Evolutionary conservation across 306 rosid genomes (phyloP), one percentile per base, ranked within the genome.

Genomic region (Trifolium subterraneum): DNA sequence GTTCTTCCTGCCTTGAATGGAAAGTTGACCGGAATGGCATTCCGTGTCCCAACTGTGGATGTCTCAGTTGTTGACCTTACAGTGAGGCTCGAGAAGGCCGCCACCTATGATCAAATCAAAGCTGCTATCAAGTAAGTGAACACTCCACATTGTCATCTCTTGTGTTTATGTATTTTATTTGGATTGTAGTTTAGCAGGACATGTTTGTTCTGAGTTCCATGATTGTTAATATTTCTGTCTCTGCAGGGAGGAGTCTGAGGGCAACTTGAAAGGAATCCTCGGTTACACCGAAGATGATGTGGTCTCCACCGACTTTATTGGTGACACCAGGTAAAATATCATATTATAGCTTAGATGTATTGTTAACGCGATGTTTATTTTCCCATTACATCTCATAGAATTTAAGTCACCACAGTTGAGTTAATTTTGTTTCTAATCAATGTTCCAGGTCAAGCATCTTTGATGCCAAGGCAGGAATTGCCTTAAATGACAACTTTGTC

Each of bases 1-100:
- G 92, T 89, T 33, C 89, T 91, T 41, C 95, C 97, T 4, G 76
- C 82, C 1, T 78, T 91, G 85, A 86, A 89, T 16, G 97, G 95
- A n/a, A 91, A 89, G 65, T 81, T 91, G 82, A 91, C 97, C 0
- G 94, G 97, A 73, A 89, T 91, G 97, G 65, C 95, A 42, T 89
- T 91, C 89, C 95, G 90, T 66, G 92, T 91, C 48, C 97, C 94
- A 9, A 87, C 90, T 0, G 90, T 91, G 7, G 89, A 89, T 87
- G 97, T 91, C 68, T 91, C 92, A 0, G 92, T 91, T 50, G 91
- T 91, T 69, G 94, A 91, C 84, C 92, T 91, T 63, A 89, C 94
- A 4, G 92, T 91, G 68, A 91, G 92, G 79, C 82, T 91, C 11
- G 88, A 74, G 63, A 87, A 87, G 81, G 10, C 76, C 0, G 90